phyloP scores from a whole-genome alignment of 75 land plant species.

The Sequoiadendron giganteum region DNA sequence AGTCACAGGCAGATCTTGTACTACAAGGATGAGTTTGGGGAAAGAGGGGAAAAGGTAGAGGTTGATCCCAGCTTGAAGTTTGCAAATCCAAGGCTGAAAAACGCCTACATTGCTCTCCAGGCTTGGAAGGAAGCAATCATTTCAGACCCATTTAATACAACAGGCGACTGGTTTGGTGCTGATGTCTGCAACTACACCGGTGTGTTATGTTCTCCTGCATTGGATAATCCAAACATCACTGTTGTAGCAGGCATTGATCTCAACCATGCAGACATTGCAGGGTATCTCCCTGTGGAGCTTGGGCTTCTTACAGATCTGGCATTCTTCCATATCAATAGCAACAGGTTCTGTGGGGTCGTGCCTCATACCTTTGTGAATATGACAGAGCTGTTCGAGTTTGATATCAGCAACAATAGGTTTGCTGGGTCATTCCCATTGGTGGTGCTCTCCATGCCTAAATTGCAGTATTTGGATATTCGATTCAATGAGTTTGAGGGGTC shows the following conservation, averaged over 20 bases:
- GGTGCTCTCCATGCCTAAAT: conserved; percentile 29
- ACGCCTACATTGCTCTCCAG: conserved; percentile 79
- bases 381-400: conserved; percentile 38
- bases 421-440: conserved; percentile 47
- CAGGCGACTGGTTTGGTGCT: conserved; percentile 61
- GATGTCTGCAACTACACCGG: conserved; percentile 82
- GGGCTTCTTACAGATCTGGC: conserved; percentile 58
- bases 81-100: conserved; percentile 35
- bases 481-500: conserved; percentile 34
- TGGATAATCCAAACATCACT: conserved; percentile 33
- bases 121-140: conserved; percentile 83
- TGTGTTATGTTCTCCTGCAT: conserved; percentile 71
- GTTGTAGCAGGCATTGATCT: conserved; percentile 68
- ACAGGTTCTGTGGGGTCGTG: conserved; percentile 48
- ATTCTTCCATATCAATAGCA: conserved; percentile 62
- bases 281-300: conserved; percentile 60
- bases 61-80: conserved; percentile 5
- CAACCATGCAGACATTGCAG: conserved; percentile 57
- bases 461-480: conserved; percentile 8
- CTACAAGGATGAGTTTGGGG: conserved; percentile 35
- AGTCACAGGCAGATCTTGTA: conserved; percentile 32
- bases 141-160: conserved; percentile 62
- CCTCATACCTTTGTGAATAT: conserved; percentile 29
- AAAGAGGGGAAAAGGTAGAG: background rate
- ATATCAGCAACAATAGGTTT: conserved; percentile 55